A percentile compares a stretch with the other conserved stretches of the same genome.
Evolutionary conservation across 2,329 filamentous ascomycete genomes (phyloP).

Genomic region (Periconia sp.): DNA sequence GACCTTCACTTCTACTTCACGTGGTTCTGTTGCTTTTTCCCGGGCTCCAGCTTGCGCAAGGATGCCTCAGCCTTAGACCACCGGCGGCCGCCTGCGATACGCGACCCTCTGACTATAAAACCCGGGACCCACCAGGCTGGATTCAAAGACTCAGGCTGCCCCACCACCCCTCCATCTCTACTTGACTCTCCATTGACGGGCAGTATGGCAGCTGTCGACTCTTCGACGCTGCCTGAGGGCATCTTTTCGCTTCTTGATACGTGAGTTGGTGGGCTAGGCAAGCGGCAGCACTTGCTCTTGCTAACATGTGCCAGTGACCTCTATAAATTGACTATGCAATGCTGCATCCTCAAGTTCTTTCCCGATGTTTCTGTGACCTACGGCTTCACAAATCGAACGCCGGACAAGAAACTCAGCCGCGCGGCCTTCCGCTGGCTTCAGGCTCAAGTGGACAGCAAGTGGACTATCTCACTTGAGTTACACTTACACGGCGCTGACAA

Average conservation of each 20-base stretch:
- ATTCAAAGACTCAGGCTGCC: conserved; percentile 10
- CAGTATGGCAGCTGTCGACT: conserved; percentile 26
- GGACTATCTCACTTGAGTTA: not conserved
- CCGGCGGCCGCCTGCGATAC: too few species aligned
- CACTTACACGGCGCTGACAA: conserved; percentile 10
- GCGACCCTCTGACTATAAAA: too few species aligned
- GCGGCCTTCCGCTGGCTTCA: conserved; percentile 85
- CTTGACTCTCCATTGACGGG: not conserved
- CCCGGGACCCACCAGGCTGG: not conserved
- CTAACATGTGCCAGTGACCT: conserved; percentile 57
- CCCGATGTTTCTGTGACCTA: conserved; percentile 82
- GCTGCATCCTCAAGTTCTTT: conserved; percentile 83
- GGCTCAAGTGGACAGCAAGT: conserved; percentile 77
- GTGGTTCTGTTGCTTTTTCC: too few species aligned
- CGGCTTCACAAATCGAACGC: conserved; percentile 92
- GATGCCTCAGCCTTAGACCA: too few species aligned
- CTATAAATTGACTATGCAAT: conserved; percentile 99
- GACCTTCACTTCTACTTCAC: not conserved
- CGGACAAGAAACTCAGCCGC: conserved; percentile 87
- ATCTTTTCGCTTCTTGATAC: conserved; percentile 57
- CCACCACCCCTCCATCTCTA: conserved; percentile 35
- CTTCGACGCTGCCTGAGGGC: conserved; percentile 43
- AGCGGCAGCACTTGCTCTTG: not conserved
- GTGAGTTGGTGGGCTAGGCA: conserved; percentile 11
- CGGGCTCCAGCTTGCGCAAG: too few species aligned